These are phyloP conservation scores for Geranium rotundifolium DNA, from an alignment of 345 rosid species.

Conservation along the genomic window DNA sequence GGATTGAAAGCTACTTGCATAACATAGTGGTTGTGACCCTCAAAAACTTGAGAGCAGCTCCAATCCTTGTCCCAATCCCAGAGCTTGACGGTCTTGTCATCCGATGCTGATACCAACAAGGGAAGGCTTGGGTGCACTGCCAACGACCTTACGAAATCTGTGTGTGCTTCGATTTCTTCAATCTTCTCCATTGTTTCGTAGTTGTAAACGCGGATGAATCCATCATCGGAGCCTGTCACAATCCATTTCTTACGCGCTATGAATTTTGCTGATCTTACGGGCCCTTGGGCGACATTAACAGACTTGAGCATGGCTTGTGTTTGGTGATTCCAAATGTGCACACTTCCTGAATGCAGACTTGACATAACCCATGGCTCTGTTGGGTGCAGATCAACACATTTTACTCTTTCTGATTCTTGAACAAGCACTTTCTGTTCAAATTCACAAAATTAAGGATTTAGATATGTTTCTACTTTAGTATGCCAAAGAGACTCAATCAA, in stretches of 20 bases:
- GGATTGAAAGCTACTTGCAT: conserved; percentile 23
- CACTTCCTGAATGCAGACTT: conserved; percentile 59
- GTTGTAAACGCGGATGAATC: conserved; percentile 19
- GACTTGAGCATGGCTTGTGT: conserved; percentile 9
- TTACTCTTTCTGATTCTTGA: conserved; percentile 55
- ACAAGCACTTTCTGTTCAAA: conserved; percentile 41
- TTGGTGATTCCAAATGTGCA: conserved; percentile 67
- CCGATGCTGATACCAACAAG: conserved; percentile 21
- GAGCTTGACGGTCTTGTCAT: conserved; percentile 24
- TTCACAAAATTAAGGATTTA: background rate
- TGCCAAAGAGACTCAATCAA: too few relatives aligned
- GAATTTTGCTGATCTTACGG: conserved; percentile 33
- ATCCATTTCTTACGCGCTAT: conserved; percentile 26
- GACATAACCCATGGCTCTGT: conserved; percentile 63
- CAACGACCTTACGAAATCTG: conserved; percentile 22
- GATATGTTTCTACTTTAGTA: too few relatives aligned
- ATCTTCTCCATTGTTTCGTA: conserved; percentile 20
- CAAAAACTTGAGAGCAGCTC: conserved; percentile 18
- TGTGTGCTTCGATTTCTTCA: conserved; percentile 27
- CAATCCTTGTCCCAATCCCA: conserved; percentile 44
- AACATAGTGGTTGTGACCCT: conserved; percentile 35
- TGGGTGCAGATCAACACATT: conserved; percentile 60
- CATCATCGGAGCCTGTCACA: conserved; percentile 26
- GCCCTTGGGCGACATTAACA: conserved; percentile 8
- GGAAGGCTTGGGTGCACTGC: conserved; percentile 22